Evolutionary conservation across 768 basidiomycete species (phyloP).

Genomic region (Megacollybia marginata): DNA sequence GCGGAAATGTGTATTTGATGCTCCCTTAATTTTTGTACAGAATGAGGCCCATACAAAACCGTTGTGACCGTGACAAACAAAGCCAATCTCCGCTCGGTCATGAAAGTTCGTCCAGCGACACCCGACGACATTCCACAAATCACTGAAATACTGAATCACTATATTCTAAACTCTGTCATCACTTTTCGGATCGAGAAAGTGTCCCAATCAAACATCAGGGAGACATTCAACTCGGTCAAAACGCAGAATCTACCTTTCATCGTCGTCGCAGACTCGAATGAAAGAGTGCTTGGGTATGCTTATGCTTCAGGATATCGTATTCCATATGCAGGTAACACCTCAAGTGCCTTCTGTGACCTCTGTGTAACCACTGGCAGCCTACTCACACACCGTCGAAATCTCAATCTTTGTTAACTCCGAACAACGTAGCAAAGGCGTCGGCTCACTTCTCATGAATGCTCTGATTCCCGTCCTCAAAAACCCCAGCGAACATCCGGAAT

Average conservation of each 20-base stretch:
- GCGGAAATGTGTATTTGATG: too few relatives aligned
- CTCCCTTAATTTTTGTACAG: too few relatives aligned
- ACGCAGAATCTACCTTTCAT: not conserved
- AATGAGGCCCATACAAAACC: too few relatives aligned
- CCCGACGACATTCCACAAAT: not conserved
- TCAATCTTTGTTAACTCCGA: not conserved
- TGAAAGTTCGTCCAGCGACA: not conserved
- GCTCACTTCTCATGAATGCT: not conserved
- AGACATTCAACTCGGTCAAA: not conserved
- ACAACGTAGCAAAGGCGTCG: not conserved
- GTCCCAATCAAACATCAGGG: not conserved
- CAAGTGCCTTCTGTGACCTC: too few relatives aligned
- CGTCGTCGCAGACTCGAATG: not conserved
- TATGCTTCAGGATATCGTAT: not conserved
- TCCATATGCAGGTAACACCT: not conserved
- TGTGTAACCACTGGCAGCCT: not conserved
- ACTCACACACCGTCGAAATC: not conserved
- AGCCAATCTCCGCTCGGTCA: not conserved
- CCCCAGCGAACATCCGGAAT: not conserved
- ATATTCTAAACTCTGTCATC: not conserved
- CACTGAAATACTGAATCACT: not conserved
- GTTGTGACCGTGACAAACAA: too few relatives aligned
- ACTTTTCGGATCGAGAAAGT: not conserved
- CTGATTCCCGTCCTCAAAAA: not conserved
- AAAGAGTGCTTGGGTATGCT: not conserved